Evolutionary conservation across 1,284 basidiomycete species (phyloP).

Genomic region (Apiotrichum akiyoshidainum): DNA sequence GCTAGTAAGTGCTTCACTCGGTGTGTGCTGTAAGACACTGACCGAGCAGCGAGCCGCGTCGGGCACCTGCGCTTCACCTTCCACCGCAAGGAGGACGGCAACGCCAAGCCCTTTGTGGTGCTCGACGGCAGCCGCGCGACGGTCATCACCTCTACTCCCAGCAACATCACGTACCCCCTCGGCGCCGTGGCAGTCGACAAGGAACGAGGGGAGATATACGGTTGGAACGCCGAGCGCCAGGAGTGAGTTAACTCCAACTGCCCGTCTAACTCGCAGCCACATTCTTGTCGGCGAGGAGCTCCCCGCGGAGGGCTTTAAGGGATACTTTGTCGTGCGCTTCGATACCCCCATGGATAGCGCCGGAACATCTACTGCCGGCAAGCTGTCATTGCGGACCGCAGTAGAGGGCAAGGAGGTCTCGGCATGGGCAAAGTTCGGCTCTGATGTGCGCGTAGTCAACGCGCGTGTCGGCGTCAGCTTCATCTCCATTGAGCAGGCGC

Average conservation of each 20-base stretch:
- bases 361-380: constrained; percentile 58
- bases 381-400: constrained; percentile 21
- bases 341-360: constrained; percentile 55
- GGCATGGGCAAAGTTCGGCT: constrained; percentile 60
- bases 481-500: constrained; percentile 71
- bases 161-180: constrained; percentile 61
- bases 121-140: constrained; percentile 66
- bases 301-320: constrained; percentile 57
- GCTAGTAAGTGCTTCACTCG: constrained; percentile 58
- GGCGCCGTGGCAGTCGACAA: constrained; percentile 60
- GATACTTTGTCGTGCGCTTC: constrained; percentile 75
- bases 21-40: neutral
- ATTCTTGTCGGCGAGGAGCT: constrained; percentile 47
- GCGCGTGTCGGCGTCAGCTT: constrained; percentile 73
- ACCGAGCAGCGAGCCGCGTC: constrained; percentile 63
- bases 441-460: constrained; percentile 53
- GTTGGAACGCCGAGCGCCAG: constrained; percentile 69
- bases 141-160: constrained; percentile 57
- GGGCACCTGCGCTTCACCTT: constrained; percentile 75
- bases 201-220: constrained; percentile 59
- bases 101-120: constrained; percentile 59
- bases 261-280: constrained; percentile 28
- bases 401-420: constrained; percentile 53
- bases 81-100: constrained; percentile 49
- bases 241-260: constrained; percentile 59